Percentiles rank a stretch among this genome's conserved stretches.
phyloP scores from a whole-genome alignment of 495 filamentous ascomycete genomes.

The Penicillium simplicissimum region DNA sequence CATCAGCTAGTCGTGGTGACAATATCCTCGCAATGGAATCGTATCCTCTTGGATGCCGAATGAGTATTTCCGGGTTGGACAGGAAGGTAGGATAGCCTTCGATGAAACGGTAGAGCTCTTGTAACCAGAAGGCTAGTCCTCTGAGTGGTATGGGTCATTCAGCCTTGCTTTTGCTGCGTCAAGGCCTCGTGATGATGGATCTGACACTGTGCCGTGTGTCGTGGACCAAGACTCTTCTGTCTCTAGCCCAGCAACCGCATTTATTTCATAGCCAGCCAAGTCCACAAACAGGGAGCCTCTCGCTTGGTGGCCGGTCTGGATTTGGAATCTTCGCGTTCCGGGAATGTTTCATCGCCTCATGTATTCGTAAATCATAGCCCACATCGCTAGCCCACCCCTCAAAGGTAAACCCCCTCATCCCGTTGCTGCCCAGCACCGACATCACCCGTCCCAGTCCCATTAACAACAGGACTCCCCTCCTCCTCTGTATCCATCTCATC shows the following conservation, averaged over 20 bases:
- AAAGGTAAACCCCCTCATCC: conserved; percentile 59
- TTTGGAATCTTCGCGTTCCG: neutral
- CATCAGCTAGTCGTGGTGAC: conserved; percentile 18
- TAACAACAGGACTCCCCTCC: conserved; percentile 23
- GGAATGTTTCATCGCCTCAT: neutral
- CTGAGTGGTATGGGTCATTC: neutral
- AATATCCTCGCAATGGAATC: conserved; percentile 8
- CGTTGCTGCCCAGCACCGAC: conserved; percentile 26
- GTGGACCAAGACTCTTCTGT: neutral
- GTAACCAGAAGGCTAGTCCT: too few species aligned
- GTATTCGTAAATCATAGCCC: neutral
- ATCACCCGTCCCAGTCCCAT: conserved; percentile 37
- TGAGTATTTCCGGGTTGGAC: neutral
- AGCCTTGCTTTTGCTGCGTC: neutral
- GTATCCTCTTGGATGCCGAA: neutral
- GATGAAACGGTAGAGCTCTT: too few species aligned
- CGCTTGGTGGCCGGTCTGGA: neutral
- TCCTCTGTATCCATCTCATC: conserved; percentile 12
- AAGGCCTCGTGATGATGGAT: neutral
- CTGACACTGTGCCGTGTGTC: neutral
- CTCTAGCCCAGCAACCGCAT: neutral
- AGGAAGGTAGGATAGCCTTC: neutral
- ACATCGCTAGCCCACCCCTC: conserved; percentile 14
- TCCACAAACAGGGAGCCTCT: neutral
- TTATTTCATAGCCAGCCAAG: neutral